Base-by-base conservation (phyloP, 2,329 filamentous ascomycete genomes). In the Xylogone sp. region DNA sequence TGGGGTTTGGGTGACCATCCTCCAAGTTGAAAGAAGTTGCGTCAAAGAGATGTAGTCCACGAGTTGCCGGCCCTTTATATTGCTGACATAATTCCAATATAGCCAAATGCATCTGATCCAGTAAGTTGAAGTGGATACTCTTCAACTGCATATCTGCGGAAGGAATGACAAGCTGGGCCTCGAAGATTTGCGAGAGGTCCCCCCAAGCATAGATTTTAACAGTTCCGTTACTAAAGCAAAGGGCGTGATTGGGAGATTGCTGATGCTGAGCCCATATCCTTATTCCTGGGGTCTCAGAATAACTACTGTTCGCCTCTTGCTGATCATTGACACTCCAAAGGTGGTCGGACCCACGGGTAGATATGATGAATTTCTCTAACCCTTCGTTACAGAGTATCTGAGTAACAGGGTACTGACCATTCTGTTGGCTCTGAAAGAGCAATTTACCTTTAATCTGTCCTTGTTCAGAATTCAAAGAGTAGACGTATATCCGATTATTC, bases 331-430 rank as follows among this genome's bases (percentile, higher is more conserved):
- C 52, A 53, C 45, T 60, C 55, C 63, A 66, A 24, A 69, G 44
- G 50, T 67, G 53, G 48, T 68, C 65, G 9, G 65, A 64, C 50
- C 65, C 56, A 18, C 56, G 56, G 45, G 66, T 68, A 18, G 67
- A 65, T 31, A 69, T 39, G 43, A 69, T 46, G 42, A 68, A 65
- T 34, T 64, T 68, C 3, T 55, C 57, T n/a, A 52, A 56, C 19
- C 24, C 24, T 20, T 65, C 62, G 48, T 54, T 57, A n/a, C 61
- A 52, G 44, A 68, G 48, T 19, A 64, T 52, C 49, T 65, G 59
- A 12, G 56, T 54, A 31, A 68, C 62, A 24, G 65, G 53, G 18
- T 56, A 53, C 3, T 54, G 52, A 22, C 52, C 58, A 5, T 65
- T 53, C 19, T 66, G 57, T 12, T 55, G 56, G 54, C 39, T 61